These are phyloP conservation scores for Candida wancherniae DNA, from an alignment of 805 yeast species.

Conservation along the genomic window DNA sequence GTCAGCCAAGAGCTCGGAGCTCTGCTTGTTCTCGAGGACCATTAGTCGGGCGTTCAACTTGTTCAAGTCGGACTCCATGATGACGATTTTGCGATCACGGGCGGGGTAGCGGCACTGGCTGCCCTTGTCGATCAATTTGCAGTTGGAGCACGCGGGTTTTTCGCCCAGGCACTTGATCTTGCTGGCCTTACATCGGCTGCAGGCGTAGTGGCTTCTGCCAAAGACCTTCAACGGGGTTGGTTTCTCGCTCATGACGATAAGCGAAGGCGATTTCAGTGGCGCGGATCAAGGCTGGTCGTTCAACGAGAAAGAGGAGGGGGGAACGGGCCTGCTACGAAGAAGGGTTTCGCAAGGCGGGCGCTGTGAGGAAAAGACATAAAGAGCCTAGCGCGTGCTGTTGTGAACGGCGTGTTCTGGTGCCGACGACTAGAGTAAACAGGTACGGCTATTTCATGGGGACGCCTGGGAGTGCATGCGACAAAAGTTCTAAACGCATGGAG, in stretches of 20 bases:
- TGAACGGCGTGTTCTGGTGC: too few relatives aligned
- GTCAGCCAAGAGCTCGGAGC: conserved; percentile 5
- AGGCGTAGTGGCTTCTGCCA: conserved; percentile 41
- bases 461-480: too few relatives aligned
- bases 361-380: too few relatives aligned
- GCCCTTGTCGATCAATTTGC: conserved; percentile 29
- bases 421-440: too few relatives aligned
- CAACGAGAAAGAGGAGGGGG: too few relatives aligned
- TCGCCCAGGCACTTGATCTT: conserved; percentile 41
- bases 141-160: conserved; percentile 38
- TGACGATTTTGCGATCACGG: conserved; percentile 37
- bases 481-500: too few relatives aligned
- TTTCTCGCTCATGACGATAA: conserved; percentile 10
- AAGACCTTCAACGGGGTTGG: conserved; percentile 36
- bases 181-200: conserved; percentile 37
- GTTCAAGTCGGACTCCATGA: conserved; percentile 39
- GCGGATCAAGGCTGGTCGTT: too few relatives aligned
- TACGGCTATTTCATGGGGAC: too few relatives aligned
- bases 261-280: too few relatives aligned
- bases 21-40: conserved; percentile 22
- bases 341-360: too few relatives aligned
- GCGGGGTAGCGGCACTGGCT: conserved; percentile 33
- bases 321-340: too few relatives aligned
- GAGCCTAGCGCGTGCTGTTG: too few relatives aligned
- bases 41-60: conserved; percentile 29